Conservation (phyloP, 495 filamentous ascomycete species). For the Hamigera avellanea region DNA sequence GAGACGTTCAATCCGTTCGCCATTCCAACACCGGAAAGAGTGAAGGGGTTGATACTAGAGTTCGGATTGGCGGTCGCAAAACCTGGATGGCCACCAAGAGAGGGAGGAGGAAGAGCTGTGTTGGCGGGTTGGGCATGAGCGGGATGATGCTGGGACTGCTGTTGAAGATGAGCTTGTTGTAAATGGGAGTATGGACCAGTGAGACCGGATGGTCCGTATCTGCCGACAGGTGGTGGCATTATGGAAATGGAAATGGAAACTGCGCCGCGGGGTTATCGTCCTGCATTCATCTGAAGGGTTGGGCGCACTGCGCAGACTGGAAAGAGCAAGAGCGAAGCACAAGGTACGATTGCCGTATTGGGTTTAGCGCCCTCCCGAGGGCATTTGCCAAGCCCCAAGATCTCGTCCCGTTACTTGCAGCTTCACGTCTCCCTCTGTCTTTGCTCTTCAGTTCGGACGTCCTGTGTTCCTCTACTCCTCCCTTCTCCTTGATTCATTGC, state of each 20-base stretch:
- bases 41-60: conserved; percentile 58
- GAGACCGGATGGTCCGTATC: conserved; percentile 42
- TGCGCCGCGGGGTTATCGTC: too few species aligned
- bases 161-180: conserved; percentile 32
- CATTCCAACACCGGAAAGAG: conserved; percentile 37
- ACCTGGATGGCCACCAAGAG: conserved; percentile 44
- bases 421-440: background rate
- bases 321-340: too few species aligned
- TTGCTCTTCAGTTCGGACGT: conserved; percentile 1
- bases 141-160: conserved; percentile 38
- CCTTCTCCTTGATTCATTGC: conserved; percentile 5
- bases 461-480: background rate
- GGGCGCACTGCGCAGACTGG: too few species aligned
- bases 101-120: conserved; percentile 47
- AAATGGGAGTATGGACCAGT: conserved; percentile 40
- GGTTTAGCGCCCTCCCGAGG: conserved; percentile 16
- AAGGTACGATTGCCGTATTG: conserved; percentile 8
- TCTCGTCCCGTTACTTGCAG: conserved; percentile 4
- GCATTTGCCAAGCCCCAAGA: conserved; percentile 5
- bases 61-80: conserved; percentile 50
- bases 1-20: conserved; percentile 43
- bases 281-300: conserved; percentile 8
- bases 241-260: conserved; percentile 22
- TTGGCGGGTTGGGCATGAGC: conserved; percentile 41
- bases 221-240: conserved; percentile 32